Percentiles rank a stretch among this genome's conserved stretches.
These are phyloP conservation scores for Pneumocystis murina DNA, from an alignment of 1,139 yeast genomes.

Conservation along the genomic window DNA sequence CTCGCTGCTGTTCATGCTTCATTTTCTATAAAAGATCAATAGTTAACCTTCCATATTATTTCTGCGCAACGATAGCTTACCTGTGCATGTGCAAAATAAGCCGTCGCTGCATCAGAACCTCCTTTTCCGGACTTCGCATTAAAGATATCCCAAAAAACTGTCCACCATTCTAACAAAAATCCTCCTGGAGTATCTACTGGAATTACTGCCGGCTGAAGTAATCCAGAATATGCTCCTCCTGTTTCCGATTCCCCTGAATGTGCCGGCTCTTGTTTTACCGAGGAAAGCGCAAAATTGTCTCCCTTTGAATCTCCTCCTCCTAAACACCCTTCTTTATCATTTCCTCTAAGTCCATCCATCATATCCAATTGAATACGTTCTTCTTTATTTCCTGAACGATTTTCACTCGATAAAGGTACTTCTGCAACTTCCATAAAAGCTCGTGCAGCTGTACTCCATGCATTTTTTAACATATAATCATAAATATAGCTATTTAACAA, in stretches of 20 bases:
- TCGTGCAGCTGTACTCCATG: conserved; percentile 55
- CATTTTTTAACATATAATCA: conserved; percentile 67
- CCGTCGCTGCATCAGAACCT: conserved; percentile 46
- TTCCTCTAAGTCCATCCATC: not conserved
- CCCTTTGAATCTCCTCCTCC: not conserved
- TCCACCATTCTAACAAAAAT: conserved; percentile 90
- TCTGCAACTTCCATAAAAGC: conserved; percentile 64
- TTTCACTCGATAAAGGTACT: conserved; percentile 10
- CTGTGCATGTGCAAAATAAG: conserved; percentile 42
- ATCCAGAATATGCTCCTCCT: not conserved
- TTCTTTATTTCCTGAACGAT: not conserved
- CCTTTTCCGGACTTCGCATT: conserved; percentile 60
- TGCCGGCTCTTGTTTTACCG: not conserved
- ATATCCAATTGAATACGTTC: not conserved
- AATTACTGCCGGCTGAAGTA: conserved; percentile 12
- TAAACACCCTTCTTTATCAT: not conserved
- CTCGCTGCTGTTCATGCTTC: conserved; percentile 34
- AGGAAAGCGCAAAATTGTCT: not conserved
- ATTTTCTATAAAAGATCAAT: conserved; percentile 30
- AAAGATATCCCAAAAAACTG: conserved; percentile 85
- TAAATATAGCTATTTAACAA: conserved; percentile 70
- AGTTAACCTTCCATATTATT: conserved; percentile 4
- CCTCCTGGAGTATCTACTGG: conserved; percentile 63
- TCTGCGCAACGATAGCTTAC: conserved; percentile 6
- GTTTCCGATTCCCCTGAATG: not conserved